A percentile compares a stretch with the other conserved stretches of the same genome.
phyloP scores from a whole-genome alignment of 192 early-diverging fungal species.

The Dispira simplex region DNA sequence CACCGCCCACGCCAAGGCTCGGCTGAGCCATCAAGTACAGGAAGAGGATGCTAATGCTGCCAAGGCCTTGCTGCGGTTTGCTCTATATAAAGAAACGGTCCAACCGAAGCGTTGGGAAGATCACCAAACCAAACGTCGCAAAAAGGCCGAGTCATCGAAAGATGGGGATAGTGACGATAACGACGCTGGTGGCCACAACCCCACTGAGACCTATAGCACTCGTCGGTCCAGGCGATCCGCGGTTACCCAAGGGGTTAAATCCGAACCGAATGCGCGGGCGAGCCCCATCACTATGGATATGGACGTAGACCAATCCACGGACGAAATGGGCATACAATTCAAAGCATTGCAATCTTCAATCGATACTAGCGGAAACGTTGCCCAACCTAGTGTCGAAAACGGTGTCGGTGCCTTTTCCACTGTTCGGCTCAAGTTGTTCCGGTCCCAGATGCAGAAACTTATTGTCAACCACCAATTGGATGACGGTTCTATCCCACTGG shows the following conservation, averaged over 20 bases:
- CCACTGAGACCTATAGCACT: not conserved
- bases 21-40: slow-evolving; percentile 67
- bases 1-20: slow-evolving; percentile 89
- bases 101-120: slow-evolving; percentile 25
- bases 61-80: slow-evolving; percentile 67
- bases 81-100: slow-evolving; percentile 79
- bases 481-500: slow-evolving; percentile 30
- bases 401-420: slow-evolving; percentile 1
- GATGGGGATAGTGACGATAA: slow-evolving; percentile 16
- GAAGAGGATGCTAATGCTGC: slow-evolving; percentile 76
- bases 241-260: not conserved
- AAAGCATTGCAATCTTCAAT: not conserved
- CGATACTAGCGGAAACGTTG: not conserved
- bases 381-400: not conserved
- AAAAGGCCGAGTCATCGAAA: slow-evolving; percentile 23
- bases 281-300: slow-evolving; percentile 13
- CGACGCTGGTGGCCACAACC: slow-evolving; percentile 24
- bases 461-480: slow-evolving; percentile 29
- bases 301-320: slow-evolving; percentile 9
- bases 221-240: too few relatives aligned
- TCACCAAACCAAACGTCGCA: slow-evolving; percentile 13
- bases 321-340: too few relatives aligned
- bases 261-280: not conserved
- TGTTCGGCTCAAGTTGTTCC: slow-evolving; percentile 26
- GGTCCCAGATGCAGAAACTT: slow-evolving; percentile 25